These are phyloP conservation scores for Neoboletus magnificus DNA, from an alignment of 768 basidiomycete species.

Conservation along the genomic window DNA sequence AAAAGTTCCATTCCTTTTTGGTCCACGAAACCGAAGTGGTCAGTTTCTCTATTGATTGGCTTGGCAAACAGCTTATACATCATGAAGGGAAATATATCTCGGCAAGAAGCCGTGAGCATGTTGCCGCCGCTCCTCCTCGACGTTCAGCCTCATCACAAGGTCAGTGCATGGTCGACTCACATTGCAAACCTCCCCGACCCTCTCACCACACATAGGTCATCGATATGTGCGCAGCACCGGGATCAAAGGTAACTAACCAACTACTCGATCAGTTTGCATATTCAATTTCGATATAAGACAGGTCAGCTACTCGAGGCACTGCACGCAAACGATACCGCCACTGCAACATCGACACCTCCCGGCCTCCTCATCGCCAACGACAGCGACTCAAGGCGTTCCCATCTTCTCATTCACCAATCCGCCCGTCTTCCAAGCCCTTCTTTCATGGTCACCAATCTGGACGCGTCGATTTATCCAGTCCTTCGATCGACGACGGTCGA, in stretches of 20 bases:
- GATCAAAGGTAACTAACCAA: conserved; percentile 68
- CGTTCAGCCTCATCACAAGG: conserved; percentile 88
- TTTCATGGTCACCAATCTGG: conserved; percentile 93
- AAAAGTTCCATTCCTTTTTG: conserved; percentile 91
- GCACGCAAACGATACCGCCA: conserved; percentile 70
- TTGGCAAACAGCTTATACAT: not conserved
- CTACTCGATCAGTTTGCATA: not conserved
- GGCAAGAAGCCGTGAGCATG: conserved; percentile 99
- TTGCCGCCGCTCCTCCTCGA: conserved; percentile 94
- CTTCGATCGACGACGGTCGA: conserved; percentile 38
- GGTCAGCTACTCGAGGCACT: conserved; percentile 95
- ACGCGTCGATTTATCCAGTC: conserved; percentile 82
- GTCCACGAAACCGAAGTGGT: conserved; percentile 98
- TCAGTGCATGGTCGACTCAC: conserved; percentile 29
- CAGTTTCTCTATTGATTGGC: conserved; percentile 28
- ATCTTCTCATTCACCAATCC: conserved; percentile 97
- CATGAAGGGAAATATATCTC: conserved; percentile 83
- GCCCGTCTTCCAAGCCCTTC: conserved; percentile 88
- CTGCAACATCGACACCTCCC: conserved; percentile 64
- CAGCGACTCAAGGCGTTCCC: conserved; percentile 88
- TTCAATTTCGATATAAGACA: conserved; percentile 47
- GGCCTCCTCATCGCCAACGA: conserved; percentile 96
- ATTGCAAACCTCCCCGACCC: not conserved
- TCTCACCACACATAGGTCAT: conserved; percentile 52
- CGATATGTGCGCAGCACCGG: conserved; percentile 98